Evolutionary conservation across 1,139 yeast genomes (phyloP).

Genomic region (Candida freyschussii): DNA sequence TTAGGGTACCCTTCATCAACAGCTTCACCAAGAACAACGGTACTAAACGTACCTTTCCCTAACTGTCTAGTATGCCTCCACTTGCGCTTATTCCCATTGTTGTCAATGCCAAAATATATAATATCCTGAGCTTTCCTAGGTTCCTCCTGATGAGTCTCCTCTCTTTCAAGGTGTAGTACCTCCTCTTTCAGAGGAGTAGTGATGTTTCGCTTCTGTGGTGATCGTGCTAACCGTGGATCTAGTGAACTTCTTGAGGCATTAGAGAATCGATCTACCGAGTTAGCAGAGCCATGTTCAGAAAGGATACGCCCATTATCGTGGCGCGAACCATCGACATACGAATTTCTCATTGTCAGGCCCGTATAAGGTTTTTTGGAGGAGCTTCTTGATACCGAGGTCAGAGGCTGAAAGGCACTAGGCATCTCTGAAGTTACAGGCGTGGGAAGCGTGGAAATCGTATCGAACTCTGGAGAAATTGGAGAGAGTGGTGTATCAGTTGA

Average conservation of each 20-base stretch:
- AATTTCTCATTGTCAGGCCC: slow-evolving; percentile 16
- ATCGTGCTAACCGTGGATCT: slow-evolving; percentile 8
- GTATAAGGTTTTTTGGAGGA: slow-evolving; percentile 19
- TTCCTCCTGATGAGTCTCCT: slow-evolving; percentile 1
- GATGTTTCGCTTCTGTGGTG: slow-evolving; percentile 15
- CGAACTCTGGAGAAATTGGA: slow-evolving; percentile 22
- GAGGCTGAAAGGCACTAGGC: no score
- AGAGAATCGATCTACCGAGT: slow-evolving; percentile 9
- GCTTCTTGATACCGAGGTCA: slow-evolving; percentile 1
- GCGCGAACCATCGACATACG: no score
- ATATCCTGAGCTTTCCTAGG: slow-evolving; percentile 1
- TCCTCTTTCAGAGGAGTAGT: slow-evolving; percentile 13
- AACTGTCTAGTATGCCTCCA: slow-evolving; percentile 34
- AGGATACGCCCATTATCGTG: no score
- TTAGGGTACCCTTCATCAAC: slow-evolving; percentile 13
- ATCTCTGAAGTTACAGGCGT: slow-evolving; percentile 21
- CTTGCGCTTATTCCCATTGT: slow-evolving; percentile 18
- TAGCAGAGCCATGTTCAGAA: slow-evolving; percentile 13
- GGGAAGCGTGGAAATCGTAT: slow-evolving; percentile 23
- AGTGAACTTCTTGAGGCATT: slow-evolving; percentile 2
- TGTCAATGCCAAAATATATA: slow-evolving; percentile 26
- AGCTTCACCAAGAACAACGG: slow-evolving; percentile 43
- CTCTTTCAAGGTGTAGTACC: slow-evolving; percentile 10
- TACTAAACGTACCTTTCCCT: slow-evolving; percentile 59
- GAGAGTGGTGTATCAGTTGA: slow-evolving; percentile 3